phyloP scores from a whole-genome alignment of 192 early-diverging fungal genomes.

The Phlyctochytrium bullatum region DNA sequence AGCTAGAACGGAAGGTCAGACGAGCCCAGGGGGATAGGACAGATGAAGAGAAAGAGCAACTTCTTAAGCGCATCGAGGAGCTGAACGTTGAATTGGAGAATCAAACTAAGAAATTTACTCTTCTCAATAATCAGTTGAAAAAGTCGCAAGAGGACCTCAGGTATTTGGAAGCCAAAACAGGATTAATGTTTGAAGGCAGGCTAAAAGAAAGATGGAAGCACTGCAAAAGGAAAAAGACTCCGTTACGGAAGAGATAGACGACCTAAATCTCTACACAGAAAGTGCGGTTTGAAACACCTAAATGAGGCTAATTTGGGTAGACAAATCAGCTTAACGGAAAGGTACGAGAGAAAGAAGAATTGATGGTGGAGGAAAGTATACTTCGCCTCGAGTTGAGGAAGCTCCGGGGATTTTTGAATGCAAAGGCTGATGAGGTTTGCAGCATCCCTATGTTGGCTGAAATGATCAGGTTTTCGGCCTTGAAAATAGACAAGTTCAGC shows the following conservation, averaged over 20 bases:
- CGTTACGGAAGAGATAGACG: slow-evolving; percentile 48
- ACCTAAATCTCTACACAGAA: slow-evolving; percentile 59
- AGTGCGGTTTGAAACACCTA: slow-evolving; percentile 37
- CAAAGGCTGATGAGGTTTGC: slow-evolving; percentile 48
- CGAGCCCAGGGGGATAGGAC: slow-evolving; percentile 56
- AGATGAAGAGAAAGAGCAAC: slow-evolving; percentile 60
- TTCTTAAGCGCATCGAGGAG: slow-evolving; percentile 45
- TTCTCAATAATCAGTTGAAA: slow-evolving; percentile 57
- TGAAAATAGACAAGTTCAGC: slow-evolving; percentile 49
- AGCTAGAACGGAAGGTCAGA: slow-evolving; percentile 58
- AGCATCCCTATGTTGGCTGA: not conserved
- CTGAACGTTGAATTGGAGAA: slow-evolving; percentile 45
- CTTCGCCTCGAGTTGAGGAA: slow-evolving; percentile 57
- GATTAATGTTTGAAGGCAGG: slow-evolving; percentile 19
- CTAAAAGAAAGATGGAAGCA: slow-evolving; percentile 41
- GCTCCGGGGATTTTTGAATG: slow-evolving; percentile 50
- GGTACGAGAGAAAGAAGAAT: slow-evolving; percentile 56
- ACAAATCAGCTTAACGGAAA: slow-evolving; percentile 48
- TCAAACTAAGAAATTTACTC: slow-evolving; percentile 34
- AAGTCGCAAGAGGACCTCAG: slow-evolving; percentile 57
- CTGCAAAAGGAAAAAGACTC: slow-evolving; percentile 43
- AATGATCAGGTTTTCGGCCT: slow-evolving; percentile 46
- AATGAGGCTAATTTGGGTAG: slow-evolving; percentile 18
- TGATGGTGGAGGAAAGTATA: slow-evolving; percentile 63
- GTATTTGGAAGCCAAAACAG: slow-evolving; percentile 21